Base-by-base conservation (phyloP, 2,329 filamentous ascomycete genomes). In the Tolypocladium pustulatum region DNA sequence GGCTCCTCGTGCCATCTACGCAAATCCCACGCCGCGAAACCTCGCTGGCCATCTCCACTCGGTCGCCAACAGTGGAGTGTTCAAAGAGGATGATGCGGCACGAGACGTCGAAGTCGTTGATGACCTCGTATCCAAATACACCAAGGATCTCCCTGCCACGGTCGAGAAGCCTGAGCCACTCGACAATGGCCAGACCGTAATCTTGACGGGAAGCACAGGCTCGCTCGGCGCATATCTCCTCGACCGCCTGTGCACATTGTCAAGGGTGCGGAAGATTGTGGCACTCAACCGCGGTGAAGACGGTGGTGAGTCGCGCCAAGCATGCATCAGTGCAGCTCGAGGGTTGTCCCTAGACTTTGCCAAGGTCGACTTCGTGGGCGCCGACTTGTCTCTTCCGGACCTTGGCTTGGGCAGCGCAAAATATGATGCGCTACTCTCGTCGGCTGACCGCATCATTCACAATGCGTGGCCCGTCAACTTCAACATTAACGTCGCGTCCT, bases 171-270 rank as follows among this genome's bases (percentile, higher is more conserved):
- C 67, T 1, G 57, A 63, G 22, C 65, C 71, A 0, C 57, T 61
- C 5, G 58, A 65, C 17, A 63, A 73, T 58, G 58, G 69, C 58
- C 62, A 75, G 61, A 91, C 87, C 0, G 79, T 94, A 13, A 87
- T 96, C 70, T 75, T 96, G 12, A 96, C 91, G 1, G 92, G 92
- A 30, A 90, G 88, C 3, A 96, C 92, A 6, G 92, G 92, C 2
- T 96, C 96, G 74, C 74, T 97, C 22, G 92, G 91, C 20, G 83
- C 89, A 0, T 94, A 91, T 67, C 78, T 96, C 2, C 70, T 79
- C 9, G 68, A 74, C 30, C 61, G 69, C 69, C 34, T 75, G 12
- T 68, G 71, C 55, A 54, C 30, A n/a, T 55, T 37, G 9, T 52
- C 60, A 3, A 58, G 59, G 2, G 67, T 72, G 22, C 60, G 58